Evolutionary conservation across 108 stramenopile species (phyloP).

Genomic region (Cyclostephanos tholiformis): DNA sequence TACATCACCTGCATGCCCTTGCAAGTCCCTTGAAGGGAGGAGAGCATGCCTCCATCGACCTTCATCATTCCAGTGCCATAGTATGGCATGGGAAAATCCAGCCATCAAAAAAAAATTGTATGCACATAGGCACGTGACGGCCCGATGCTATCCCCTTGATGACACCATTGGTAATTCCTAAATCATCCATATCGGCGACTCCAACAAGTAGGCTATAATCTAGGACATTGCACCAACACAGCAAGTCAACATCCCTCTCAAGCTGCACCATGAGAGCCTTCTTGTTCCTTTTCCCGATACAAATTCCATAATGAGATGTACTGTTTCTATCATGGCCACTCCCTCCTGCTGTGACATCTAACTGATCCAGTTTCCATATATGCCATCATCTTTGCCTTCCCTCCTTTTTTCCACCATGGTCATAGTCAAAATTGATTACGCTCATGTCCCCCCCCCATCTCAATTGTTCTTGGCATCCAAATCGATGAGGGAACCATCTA

Average conservation of each 20-base stretch:
- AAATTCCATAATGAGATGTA: conserved; percentile 50
- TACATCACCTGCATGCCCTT: conserved; percentile 61
- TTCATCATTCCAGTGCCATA: conserved; percentile 72
- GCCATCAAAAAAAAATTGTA: conserved; percentile 30
- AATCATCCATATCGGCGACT: conserved; percentile 57
- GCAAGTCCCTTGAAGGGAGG: conserved; percentile 63
- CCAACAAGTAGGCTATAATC: conserved; percentile 91
- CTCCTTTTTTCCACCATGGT: too few species aligned
- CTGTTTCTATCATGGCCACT: conserved; percentile 2
- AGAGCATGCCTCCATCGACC: conserved; percentile 74
- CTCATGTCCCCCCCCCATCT: too few species aligned
- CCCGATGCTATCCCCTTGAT: background rate
- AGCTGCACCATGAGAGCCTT: conserved; percentile 74
- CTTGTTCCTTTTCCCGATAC: conserved; percentile 66
- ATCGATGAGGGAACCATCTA: too few species aligned
- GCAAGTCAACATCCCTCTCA: conserved; percentile 73
- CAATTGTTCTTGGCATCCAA: too few species aligned
- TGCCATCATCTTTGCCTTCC: too few species aligned
- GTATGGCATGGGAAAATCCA: conserved; percentile 65
- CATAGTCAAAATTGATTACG: too few species aligned
- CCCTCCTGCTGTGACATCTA: background rate
- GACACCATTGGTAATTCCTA: background rate
- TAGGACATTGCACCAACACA: conserved; percentile 75
- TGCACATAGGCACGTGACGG: conserved; percentile 3
- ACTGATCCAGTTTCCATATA: background rate